These are phyloP conservation scores for Purshia tridentata DNA, from an alignment of 306 rosid species.

Conservation along the genomic window DNA sequence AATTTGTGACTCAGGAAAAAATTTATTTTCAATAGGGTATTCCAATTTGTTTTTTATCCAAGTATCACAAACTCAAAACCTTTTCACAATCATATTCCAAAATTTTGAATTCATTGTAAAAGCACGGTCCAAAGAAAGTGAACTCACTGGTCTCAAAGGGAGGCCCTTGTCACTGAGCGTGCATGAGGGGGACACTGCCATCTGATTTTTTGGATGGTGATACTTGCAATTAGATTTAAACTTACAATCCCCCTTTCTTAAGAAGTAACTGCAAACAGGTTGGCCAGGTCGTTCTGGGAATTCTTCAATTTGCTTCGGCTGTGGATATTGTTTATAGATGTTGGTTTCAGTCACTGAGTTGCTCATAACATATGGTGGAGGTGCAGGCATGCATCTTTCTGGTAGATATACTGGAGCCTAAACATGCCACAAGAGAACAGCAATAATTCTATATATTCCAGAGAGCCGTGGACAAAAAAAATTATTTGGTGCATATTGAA, in stretches of 20 bases:
- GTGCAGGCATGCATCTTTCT: conserved; percentile 62
- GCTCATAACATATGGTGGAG: conserved; percentile 55
- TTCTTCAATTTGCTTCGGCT: conserved; percentile 49
- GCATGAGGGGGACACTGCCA: conserved; percentile 43
- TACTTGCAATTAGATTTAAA: conserved; percentile 79
- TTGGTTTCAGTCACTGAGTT: conserved; percentile 53
- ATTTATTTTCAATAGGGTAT: not conserved
- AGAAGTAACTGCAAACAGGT: conserved; percentile 82
- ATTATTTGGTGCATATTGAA: not conserved
- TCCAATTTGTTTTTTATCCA: not conserved
- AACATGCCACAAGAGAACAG: conserved; percentile 31
- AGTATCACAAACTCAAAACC: not conserved
- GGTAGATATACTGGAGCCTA: conserved; percentile 69
- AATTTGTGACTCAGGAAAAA: not conserved
- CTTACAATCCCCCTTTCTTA: conserved; percentile 91
- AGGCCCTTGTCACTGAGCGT: conserved; percentile 81
- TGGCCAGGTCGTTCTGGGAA: conserved; percentile 92
- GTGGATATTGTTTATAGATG: conserved; percentile 50
- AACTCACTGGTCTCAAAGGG: conserved; percentile 93
- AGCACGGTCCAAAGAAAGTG: not conserved
- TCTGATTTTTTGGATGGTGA: conserved; percentile 81
- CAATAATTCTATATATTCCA: not conserved
- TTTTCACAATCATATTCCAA: not conserved
- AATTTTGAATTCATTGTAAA: not conserved
- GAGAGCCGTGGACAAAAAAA: not conserved